Percentiles rank a stretch among this genome's conserved stretches.
Evolutionary conservation across 192 early-diverging fungal genomes (phyloP).

Genomic region (Geranomyces michiganensis): DNA sequence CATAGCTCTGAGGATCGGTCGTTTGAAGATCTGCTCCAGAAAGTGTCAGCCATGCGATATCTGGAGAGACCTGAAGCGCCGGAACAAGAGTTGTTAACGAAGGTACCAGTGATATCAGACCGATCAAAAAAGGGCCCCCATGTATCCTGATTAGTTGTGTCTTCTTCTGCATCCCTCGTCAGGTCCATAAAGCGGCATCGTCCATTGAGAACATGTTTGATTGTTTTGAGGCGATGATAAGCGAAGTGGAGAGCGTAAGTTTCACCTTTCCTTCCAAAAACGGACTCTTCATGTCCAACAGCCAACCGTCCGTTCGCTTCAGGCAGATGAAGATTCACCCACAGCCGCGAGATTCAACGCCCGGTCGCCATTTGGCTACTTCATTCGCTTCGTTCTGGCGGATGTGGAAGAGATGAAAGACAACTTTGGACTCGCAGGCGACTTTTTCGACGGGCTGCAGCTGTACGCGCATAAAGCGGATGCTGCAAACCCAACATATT

Average conservation of each 20-base stretch:
- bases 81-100: no score
- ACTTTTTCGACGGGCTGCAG: slow-evolving; percentile 9
- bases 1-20: not conserved
- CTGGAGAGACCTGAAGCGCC: no score
- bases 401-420: slow-evolving; percentile 3
- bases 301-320: not conserved
- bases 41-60: not conserved
- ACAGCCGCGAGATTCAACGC: slow-evolving; percentile 5
- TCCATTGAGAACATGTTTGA: not conserved
- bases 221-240: not conserved
- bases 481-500: not conserved
- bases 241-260: not conserved
- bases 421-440: not conserved
- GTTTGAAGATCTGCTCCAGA: not conserved
- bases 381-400: not conserved
- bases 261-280: no score
- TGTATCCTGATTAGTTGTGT: no score
- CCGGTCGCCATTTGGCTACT: slow-evolving; percentile 13
- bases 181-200: not conserved
- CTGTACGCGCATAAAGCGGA: not conserved
- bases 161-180: not conserved
- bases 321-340: no score
- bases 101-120: no score
- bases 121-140: no score
- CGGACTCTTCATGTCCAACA: no score